Conservation (phyloP, 2,329 filamentous ascomycete species). For the Exophiala dermatitidis region DNA sequence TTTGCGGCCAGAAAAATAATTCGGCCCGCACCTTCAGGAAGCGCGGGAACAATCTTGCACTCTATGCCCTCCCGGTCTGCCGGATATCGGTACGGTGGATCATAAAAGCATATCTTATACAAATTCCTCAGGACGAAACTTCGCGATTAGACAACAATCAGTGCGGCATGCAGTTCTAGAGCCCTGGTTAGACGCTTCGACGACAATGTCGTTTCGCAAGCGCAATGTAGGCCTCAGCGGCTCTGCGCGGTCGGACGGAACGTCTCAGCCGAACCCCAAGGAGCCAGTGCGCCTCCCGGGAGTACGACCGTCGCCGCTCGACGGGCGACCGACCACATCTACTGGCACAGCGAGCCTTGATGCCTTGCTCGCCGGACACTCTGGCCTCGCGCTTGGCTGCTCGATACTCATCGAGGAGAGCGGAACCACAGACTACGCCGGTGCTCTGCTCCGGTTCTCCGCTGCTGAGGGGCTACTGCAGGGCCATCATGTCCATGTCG, state of each 20-base stretch:
- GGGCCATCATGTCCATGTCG: conserved; percentile 77
- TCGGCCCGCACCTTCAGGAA: neutral
- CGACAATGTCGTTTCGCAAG: conserved; percentile 59
- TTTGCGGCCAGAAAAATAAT: neutral
- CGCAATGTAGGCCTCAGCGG: conserved; percentile 53
- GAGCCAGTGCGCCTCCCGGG: conserved; percentile 39
- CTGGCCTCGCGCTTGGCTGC: conserved; percentile 73
- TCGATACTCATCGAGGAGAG: conserved; percentile 77
- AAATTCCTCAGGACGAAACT: no score
- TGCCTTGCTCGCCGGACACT: conserved; percentile 74
- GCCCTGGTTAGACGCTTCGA: no score
- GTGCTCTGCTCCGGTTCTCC: conserved; percentile 76
- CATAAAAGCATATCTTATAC: no score
- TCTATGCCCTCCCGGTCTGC: no score
- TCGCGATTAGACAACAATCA: no score
- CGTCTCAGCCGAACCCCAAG: conserved; percentile 18
- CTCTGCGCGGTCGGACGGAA: conserved; percentile 32
- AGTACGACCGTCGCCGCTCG: conserved; percentile 76
- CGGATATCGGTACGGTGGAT: no score
- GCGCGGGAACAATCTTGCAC: no score
- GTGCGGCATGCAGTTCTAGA: no score
- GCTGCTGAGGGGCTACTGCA: conserved; percentile 90
- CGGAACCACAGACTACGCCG: conserved; percentile 89
- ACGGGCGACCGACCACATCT: conserved; percentile 81
- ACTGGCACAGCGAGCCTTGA: conserved; percentile 86